Evolutionary conservation across 2,329 filamentous ascomycete genomes (phyloP), one percentile per base, ranked within the genome.

Genomic region (Cercospora zeina): DNA sequence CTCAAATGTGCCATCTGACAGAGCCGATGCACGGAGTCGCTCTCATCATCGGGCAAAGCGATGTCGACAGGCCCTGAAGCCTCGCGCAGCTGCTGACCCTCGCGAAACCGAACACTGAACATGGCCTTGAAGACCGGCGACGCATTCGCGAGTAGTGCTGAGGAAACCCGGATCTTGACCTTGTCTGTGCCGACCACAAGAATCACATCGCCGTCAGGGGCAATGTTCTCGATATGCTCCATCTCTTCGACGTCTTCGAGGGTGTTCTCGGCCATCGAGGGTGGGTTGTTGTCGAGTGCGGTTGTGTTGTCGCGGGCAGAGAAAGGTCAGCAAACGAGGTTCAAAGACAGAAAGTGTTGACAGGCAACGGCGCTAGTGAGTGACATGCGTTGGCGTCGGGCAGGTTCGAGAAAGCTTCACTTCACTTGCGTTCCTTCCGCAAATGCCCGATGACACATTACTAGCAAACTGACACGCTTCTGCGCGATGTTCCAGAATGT

Each of bases 101-200:
- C 64, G 37, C 56, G 45, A 8, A 62, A 62, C 14, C 59, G 61
- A 47, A 50, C 54, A 10, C 63, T 54, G 2, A 65, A 37, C 21
- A 65, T 49, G 4, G 55, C 39, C 3, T 39, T 37, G 49, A 62
- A 62, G 1, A 59, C 55, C 3, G 34, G 50, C 6, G 61, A 62
- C 5, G 42, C 39, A 3, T 21, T 5, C 7, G 49, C 45, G n/a
- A 62, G 56, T 9, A 19, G 19, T 7, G n/a, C n/a, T 2, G 55
- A 59, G 0, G 37, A 59, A 19, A 59, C 51, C 1, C 56, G 61
- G 3, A 61, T 30, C n/a, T 21, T 34, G 13, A 19, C 5, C 7
- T 61, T 19, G 3, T 21, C 51, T 0, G 5, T 7, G 5, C 47
- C 39, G 37, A 58, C 54, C 1, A 58, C n/a, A 16, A 62, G 60